Base-by-base conservation (phyloP, 805 yeast species). In the Spathaspora girioi region DNA sequence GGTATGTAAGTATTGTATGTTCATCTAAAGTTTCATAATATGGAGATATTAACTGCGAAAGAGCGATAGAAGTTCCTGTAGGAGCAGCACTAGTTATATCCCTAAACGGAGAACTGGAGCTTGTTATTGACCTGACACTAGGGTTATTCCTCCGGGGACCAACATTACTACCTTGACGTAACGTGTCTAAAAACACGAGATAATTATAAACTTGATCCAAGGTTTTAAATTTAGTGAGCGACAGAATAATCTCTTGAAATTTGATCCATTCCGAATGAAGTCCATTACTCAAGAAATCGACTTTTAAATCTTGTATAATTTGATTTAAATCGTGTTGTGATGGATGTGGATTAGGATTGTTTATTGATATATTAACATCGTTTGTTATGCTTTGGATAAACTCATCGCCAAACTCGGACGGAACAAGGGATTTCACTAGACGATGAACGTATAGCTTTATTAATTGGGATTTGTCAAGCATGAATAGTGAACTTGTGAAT, bases 1-100 rank as follows among this genome's bases (percentile, higher is more conserved):
- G 67, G 55, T 71, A 74, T 41, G 71, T 67, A 44, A 82, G 49
- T 2, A 84, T 73, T 2, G 54, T 51, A 12, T 59, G 62, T 56
- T 70, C 75, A 6, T 62, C 58, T 20, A 67, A 46, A 0, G 70
- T 56, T 35, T 66, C 65, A 52, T 70, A 70, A 59, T 66, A 68
- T 12, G 69, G 71, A 17, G 29, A 14, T 10, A 42, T 42, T 18
- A 42, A 14, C 3, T 42, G 29, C 15, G 27, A 7, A 15, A 42
- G 44, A 3, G 44, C 27, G 9, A 15, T n/a, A 20, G 44, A 15
- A 35, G 8, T 15, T 8, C 15, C 40, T 7, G 17, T 12, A 7
- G 40, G 4, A 3, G 17, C 15, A 35, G 15, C 40, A 32, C 38
- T 14, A 14, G 40, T 4, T 3, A 14, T 3, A 15, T 42, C 44